Evolutionary conservation across 2,329 filamentous ascomycete genomes (phyloP).

Genomic region (Exophiala lecanii-corni): DNA sequence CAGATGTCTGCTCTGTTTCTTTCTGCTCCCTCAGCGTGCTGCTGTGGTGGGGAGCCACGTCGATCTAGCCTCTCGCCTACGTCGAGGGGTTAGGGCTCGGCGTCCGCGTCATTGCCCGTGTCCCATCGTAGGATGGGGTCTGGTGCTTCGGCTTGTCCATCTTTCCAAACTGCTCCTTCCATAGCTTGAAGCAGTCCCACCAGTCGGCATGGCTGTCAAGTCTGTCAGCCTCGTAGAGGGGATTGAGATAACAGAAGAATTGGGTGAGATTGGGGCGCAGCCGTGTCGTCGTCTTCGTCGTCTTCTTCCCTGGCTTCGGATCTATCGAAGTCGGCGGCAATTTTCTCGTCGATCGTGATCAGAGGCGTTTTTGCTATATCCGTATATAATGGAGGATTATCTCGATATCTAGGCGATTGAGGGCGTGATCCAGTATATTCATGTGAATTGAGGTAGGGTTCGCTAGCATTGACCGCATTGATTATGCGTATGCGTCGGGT

Average conservation of each 20-base stretch:
- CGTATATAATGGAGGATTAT: slow-evolving; percentile 17
- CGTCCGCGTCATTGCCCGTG: no score
- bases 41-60: no score
- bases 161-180: slow-evolving; percentile 12
- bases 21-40: slow-evolving; percentile 33
- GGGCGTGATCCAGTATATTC: slow-evolving; percentile 2
- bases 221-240: slow-evolving; percentile 23
- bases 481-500: background rate
- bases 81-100: slow-evolving; percentile 14
- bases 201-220: slow-evolving; percentile 20
- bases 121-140: slow-evolving; percentile 20
- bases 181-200: slow-evolving; percentile 11
- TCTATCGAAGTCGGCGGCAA: slow-evolving; percentile 3
- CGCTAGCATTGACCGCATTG: background rate
- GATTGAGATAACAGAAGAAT: slow-evolving; percentile 22
- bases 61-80: no score
- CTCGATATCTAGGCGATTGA: slow-evolving; percentile 3
- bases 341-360: slow-evolving; percentile 17
- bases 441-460: background rate
- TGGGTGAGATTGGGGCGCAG: slow-evolving; percentile 20
- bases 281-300: slow-evolving; percentile 6
- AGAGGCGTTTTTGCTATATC: slow-evolving; percentile 10
- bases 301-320: background rate
- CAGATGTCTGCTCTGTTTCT: slow-evolving; percentile 52
- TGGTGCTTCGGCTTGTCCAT: slow-evolving; percentile 8